These are phyloP conservation scores for Wallacemonas sp. DNA, from an alignment of 208 protist genomes.

Conservation along the genomic window DNA sequence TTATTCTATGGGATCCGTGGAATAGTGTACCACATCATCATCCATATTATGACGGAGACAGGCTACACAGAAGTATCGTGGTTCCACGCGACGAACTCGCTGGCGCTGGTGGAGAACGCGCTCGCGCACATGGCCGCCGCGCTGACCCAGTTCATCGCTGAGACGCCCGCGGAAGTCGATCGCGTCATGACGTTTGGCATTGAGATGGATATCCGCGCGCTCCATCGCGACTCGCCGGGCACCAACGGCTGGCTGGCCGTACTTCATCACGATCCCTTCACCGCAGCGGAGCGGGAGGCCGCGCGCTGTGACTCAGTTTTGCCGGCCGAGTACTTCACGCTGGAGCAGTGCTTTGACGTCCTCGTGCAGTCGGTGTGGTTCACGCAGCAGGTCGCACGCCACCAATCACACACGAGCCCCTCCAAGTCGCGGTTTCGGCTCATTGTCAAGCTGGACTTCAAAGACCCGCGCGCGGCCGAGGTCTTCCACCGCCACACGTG, in stretches of 20 bases:
- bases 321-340: constrained; percentile 3
- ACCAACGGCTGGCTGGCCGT: constrained; percentile 14
- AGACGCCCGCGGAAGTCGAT: not conserved
- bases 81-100: constrained; percentile 43
- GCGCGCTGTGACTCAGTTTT: not conserved
- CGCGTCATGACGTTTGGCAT: constrained; percentile 30
- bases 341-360: constrained; percentile 17
- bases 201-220: constrained; percentile 40
- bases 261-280: constrained; percentile 38
- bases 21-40: too few relatives aligned
- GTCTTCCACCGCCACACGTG: constrained; percentile 12
- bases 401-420: not conserved
- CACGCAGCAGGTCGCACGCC: not conserved
- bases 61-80: constrained; percentile 21
- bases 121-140: constrained; percentile 11
- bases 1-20: too few relatives aligned
- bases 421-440: not conserved
- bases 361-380: constrained; percentile 21
- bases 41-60: not conserved
- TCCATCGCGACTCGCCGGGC: not conserved
- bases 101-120: constrained; percentile 12
- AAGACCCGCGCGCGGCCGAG: constrained; percentile 36
- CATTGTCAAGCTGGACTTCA: constrained; percentile 55
- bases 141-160: not conserved
- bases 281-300: not conserved